Base-by-base conservation (phyloP, 2,329 filamentous ascomycete genomes). In the Pseudocercospora cruenta region DNA sequence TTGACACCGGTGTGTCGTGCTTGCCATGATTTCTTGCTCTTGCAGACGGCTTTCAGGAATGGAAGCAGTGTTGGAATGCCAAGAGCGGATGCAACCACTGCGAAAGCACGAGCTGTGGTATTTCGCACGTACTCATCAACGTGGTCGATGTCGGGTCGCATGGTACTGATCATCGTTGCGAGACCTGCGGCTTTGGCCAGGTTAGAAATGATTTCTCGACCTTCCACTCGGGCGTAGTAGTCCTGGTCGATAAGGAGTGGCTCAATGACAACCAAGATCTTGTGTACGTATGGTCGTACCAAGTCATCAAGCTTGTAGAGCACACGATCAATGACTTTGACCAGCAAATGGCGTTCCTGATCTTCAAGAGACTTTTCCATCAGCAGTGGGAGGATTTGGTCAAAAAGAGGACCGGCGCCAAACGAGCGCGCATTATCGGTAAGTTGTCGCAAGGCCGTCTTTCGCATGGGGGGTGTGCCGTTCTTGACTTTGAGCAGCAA, bases 301-400 rank as follows among this genome's bases (percentile, higher is more conserved):
- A 98, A 86, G 74, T 99, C 95, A 77, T 98, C 95, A 24, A 99
- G 88, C 82, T 99, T 99, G 86, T 98, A 99, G 6, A 99, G 87
- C 67, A 99, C 94, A 80, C 95, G 91, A 78, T 99, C 96, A 75
- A 99, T 98, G 74, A 99, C 96, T 83, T 99, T 99, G 82, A 99
- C 96, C 28, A 99, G 87, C 80, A 99, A 84, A 86, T 99, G 95
- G 61, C 95, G 94, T 79, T 99, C 95, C 79, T 99, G 95, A 70
- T 99, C 95, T 79, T 99, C 96, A 19, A 99, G 83, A 0, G 93
- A 95, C 82, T 97, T 97, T 81, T 99, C 95, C 95, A 99, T 99
- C 64, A 99, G 88, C 61, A 99, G 82, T 0, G 95, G 95, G 12
- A 99, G 86, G 71, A 99, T 98, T 79, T 99, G 95, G 78, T 98